Conservation (phyloP, 345 rosid genomes). For the Gossypium arboreum region DNA sequence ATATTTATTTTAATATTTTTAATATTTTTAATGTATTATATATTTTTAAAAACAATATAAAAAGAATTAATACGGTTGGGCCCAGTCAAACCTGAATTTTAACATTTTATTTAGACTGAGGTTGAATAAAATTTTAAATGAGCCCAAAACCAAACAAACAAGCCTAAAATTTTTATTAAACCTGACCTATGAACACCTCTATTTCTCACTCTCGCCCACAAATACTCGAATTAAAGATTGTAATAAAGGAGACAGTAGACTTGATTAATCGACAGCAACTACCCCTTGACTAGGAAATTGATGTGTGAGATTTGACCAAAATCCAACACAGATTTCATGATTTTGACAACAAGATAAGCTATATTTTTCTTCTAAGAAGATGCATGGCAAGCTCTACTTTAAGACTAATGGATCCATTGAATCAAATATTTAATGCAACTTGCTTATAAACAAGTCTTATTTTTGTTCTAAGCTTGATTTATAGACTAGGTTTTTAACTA, state of each 20-base stretch:
- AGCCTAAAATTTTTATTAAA: no score
- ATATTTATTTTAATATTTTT: no score
- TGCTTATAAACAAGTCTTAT: background rate
- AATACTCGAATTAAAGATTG: background rate
- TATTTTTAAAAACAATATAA: no score
- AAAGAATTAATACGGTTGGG: no score
- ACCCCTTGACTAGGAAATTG: background rate
- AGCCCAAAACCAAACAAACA: accelerated
- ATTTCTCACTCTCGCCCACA: background rate
- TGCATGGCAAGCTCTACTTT: background rate
- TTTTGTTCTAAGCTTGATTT: background rate
- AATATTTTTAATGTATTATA: no score
- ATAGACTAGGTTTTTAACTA: background rate
- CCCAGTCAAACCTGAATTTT: accelerated
- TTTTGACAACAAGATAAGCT: background rate
- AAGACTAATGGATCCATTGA: background rate
- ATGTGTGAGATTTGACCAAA: background rate
- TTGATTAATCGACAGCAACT: background rate
- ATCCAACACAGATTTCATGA: slow-evolving; percentile 1
- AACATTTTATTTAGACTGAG: no score
- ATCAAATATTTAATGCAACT: background rate
- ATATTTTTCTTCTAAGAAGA: background rate
- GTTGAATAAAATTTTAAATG: no score
- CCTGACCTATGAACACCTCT: accelerated
- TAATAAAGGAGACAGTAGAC: background rate